phyloP scores from a whole-genome alignment of 352 stramenopile genomes.

The Globisporangium paddicum region DNA sequence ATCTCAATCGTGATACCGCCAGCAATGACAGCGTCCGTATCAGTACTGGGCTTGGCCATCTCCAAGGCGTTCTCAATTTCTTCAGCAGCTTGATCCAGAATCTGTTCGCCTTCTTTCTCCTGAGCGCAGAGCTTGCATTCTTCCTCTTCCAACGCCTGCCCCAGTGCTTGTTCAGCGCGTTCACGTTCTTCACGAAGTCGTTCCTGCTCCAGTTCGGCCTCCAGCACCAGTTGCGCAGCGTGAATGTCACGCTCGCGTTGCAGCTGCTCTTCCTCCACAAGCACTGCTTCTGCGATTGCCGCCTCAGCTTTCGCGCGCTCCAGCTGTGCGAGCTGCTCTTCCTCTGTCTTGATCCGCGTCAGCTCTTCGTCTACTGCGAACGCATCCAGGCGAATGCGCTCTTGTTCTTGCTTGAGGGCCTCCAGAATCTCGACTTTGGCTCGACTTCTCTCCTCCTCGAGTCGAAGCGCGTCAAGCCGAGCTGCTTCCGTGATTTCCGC shows the following conservation, averaged over 20 bases:
- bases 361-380: conserved; percentile 23
- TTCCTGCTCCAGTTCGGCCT: conserved; percentile 6
- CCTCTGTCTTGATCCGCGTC: conserved; percentile 4
- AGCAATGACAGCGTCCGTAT: neutral
- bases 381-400: conserved; percentile 9
- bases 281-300: conserved; percentile 7
- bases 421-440: conserved; percentile 9
- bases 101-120: neutral
- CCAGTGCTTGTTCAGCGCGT: neutral
- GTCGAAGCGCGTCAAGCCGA: neutral
- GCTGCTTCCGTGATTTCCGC: conserved; percentile 18
- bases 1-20: neutral
- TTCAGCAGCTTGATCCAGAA: neutral
- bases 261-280: conserved; percentile 9
- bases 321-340: neutral
- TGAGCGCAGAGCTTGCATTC: neutral
- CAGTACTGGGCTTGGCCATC: neutral
- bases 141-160: conserved; percentile 3
- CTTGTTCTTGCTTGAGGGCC: conserved; percentile 18
- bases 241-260: neutral
- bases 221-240: neutral
- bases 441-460: conserved; percentile 3
- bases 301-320: conserved; percentile 5
- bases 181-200: conserved; percentile 3
- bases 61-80: neutral